phyloP scores from a whole-genome alignment of 2,329 filamentous ascomycete species.

The Claviceps cyperi region DNA sequence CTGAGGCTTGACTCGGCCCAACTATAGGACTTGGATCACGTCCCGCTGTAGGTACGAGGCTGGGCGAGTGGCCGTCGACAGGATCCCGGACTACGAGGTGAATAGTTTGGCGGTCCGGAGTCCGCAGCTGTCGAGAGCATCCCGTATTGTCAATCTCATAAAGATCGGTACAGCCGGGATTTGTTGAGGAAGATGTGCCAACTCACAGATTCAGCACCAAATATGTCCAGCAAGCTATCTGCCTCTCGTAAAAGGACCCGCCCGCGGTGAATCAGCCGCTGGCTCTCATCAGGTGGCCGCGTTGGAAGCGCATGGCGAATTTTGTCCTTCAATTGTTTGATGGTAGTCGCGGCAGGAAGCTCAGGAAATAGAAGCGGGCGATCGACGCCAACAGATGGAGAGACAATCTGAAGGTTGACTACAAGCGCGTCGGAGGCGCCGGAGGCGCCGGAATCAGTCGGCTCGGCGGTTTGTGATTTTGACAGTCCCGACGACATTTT shows the following conservation, averaged over 20 bases:
- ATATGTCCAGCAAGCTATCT: slow-evolving; percentile 41
- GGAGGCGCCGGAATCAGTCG: slow-evolving; percentile 11
- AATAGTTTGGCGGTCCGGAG: slow-evolving; percentile 33
- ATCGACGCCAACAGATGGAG: slow-evolving; percentile 40
- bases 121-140: slow-evolving; percentile 22
- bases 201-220: slow-evolving; percentile 39
- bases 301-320: slow-evolving; percentile 37
- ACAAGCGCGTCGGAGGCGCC: slow-evolving; percentile 20
- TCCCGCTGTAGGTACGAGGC: slow-evolving; percentile 10
- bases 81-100: slow-evolving; percentile 36
- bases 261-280: slow-evolving; percentile 47
- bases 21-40: slow-evolving; percentile 15
- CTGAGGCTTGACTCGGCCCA: neutral
- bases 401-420: slow-evolving; percentile 44
- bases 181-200: neutral
- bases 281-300: slow-evolving; percentile 37
- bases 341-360: slow-evolving; percentile 35
- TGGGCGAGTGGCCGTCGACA: slow-evolving; percentile 16
- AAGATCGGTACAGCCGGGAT: neutral
- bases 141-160: slow-evolving; percentile 4
- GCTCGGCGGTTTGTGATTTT: slow-evolving; percentile 12
- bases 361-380: slow-evolving; percentile 34
- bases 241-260: slow-evolving; percentile 38
- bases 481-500: slow-evolving; percentile 26
- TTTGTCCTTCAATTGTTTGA: slow-evolving; percentile 42